Percentiles rank a stretch among this genome's conserved stretches.
Evolutionary conservation across 2,329 filamentous ascomycete genomes (phyloP).

Genomic region (Aspergillus sp.): DNA sequence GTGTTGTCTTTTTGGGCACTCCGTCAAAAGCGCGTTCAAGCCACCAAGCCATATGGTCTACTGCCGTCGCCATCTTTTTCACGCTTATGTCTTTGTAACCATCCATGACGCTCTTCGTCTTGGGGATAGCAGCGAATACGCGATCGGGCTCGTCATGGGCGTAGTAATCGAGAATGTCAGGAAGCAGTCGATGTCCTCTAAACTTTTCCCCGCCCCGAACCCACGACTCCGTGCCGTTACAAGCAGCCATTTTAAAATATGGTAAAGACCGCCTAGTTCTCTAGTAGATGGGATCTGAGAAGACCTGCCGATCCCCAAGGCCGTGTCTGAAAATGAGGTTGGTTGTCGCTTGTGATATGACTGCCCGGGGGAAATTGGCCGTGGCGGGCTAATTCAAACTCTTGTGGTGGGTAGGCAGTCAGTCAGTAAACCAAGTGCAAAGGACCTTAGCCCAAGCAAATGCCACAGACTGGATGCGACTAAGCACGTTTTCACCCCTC

Average conservation of each 20-base stretch:
- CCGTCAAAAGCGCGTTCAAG: not conserved
- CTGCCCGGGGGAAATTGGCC: not conserved
- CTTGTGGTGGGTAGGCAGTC: not conserved
- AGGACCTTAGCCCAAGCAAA: not conserved
- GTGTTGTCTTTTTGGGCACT: not conserved
- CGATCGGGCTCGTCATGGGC: not conserved
- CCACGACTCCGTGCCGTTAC: not conserved
- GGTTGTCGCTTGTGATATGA: not conserved
- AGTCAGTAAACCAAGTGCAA: not conserved
- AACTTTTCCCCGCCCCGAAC: not conserved
- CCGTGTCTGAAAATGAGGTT: not conserved
- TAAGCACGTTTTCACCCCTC: not conserved
- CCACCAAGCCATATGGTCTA: not conserved
- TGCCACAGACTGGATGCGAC: not conserved
- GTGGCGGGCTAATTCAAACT: not conserved
- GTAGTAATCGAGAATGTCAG: not conserved
- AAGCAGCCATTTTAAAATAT: not conserved
- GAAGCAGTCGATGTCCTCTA: constrained; percentile 1
- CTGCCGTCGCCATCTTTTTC: not conserved
- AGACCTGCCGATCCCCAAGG: too few species aligned
- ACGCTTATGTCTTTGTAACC: not conserved
- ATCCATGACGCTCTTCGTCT: not conserved
- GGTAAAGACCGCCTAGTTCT: not conserved
- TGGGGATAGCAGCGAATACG: not conserved
- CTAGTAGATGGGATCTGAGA: not conserved